Base-by-base conservation (phyloP, 805 yeast species). In the Priceomyces medius region DNA sequence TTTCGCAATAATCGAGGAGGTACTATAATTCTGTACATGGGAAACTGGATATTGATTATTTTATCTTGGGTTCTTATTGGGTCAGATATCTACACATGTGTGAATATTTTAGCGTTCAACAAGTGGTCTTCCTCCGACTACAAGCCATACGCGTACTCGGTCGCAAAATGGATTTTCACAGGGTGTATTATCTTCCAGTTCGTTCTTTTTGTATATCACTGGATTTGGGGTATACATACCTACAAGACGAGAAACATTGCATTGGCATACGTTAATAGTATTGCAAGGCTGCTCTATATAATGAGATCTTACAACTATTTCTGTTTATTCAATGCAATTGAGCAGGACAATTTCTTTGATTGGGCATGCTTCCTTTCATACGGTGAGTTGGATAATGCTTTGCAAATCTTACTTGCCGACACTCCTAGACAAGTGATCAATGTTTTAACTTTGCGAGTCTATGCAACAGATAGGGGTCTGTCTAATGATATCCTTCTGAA, bases 381-480 rank as follows among this genome's bases (percentile, higher is more conserved):
- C 60, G 77, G 77, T 47, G 81, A 85, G 37, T 65, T 84, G 40
- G 82, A 84, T 51, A 77, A 78, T 40, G 83, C 85, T 10, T 66
- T 78, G 34, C 71, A 68, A 35, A 73, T 88, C 49, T 52, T 88
- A 7, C 66, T 86, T 34, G 89, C 95, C 0, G 96, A 88, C 50
- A 74, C 89, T 13, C 97, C 97, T 18, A 79, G 97, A 62, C 96
- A 88, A 62, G 82, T 86, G 1, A 77, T 88, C 47, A 88, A 88
- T 56, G 85, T 89, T 20, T 66, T 85, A 50, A 87, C 97, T 0
- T 63, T 84, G 16, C 58, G 61, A 7, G 69, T 67, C 48, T 79
- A 79, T 41, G 79, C 76, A 28, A 66, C 80, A 1, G 66, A 71
- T 24, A 76, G 76, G 12, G 73, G 68, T 38, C 46, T 58, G 29